Percentiles rank a stretch among this genome's conserved stretches.
These are phyloP conservation scores for Malus orientalis DNA, from an alignment of 306 rosid genomes.

Conservation along the genomic window DNA sequence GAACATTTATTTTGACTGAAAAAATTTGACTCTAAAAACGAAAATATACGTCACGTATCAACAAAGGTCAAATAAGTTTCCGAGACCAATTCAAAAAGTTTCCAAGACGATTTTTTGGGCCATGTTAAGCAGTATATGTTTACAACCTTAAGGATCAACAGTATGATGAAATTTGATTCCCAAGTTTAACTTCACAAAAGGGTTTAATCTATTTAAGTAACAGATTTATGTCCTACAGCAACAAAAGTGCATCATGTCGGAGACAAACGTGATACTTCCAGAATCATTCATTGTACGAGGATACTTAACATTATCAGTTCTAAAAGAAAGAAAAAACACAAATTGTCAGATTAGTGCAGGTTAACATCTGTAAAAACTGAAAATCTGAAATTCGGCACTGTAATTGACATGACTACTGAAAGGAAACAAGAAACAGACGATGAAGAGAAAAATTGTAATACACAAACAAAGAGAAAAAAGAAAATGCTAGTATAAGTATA, in stretches of 20 bases:
- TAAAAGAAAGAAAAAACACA: background rate
- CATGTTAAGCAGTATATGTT: no score
- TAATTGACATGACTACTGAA: background rate
- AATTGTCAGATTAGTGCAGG: background rate
- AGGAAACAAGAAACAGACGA: background rate
- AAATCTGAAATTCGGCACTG: background rate
- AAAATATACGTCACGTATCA: no score
- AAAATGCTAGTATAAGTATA: background rate
- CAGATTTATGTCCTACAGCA: background rate
- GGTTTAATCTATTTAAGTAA: background rate
- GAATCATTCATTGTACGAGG: background rate
- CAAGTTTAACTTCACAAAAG: no score
- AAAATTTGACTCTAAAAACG: no score
- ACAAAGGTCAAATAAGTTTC: no score
- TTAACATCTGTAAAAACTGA: background rate
- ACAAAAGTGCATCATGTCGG: background rate
- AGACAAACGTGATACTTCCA: background rate
- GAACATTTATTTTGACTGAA: no score
- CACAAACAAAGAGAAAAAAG: background rate
- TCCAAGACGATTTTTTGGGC: no score
- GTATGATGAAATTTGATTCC: no score
- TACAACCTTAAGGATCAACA: no score
- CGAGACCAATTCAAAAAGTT: no score
- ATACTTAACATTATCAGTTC: background rate
- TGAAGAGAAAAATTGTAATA: background rate